These are phyloP conservation scores for Pleurotus platypus DNA, from an alignment of 768 basidiomycete species.

Conservation along the genomic window DNA sequence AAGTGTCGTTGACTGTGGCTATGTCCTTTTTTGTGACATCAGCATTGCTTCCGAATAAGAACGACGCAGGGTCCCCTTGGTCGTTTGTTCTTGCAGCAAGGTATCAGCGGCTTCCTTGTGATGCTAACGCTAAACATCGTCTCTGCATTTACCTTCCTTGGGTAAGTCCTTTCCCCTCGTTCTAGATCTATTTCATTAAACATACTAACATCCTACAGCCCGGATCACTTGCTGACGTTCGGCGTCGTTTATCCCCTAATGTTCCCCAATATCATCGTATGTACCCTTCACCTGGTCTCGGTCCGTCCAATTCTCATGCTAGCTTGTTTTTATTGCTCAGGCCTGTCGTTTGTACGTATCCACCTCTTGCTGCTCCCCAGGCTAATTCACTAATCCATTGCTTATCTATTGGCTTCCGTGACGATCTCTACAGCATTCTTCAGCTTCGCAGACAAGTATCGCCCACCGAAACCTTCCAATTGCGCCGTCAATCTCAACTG, in stretches of 20 bases:
- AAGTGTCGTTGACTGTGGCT: neutral
- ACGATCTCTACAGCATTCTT: conserved; percentile 12
- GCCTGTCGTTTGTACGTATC: conserved; percentile 19
- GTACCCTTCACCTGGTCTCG: conserved; percentile 3
- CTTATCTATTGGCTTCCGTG: neutral
- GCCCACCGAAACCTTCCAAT: conserved; percentile 14
- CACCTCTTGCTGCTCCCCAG: conserved; percentile 8
- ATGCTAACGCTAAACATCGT: conserved; percentile 17
- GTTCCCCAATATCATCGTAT: conserved; percentile 18
- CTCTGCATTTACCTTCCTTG: conserved; percentile 13
- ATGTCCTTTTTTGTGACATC: neutral
- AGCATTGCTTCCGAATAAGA: conserved; percentile 22
- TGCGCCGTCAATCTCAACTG: conserved; percentile 14
- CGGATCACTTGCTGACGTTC: conserved; percentile 13
- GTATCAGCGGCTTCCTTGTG: conserved; percentile 17
- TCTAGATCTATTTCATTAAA: neutral
- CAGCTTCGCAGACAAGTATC: conserved; percentile 15
- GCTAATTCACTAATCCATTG: neutral
- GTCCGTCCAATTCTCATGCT: neutral
- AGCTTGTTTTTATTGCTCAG: conserved; percentile 5
- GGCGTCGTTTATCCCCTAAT: conserved; percentile 17
- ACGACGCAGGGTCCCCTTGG: conserved; percentile 20
- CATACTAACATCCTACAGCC: conserved; percentile 4
- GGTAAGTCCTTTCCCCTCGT: conserved; percentile 8
- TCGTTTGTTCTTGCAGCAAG: conserved; percentile 18